Evolutionary conservation across 75 land plant species (phyloP).

Genomic region (Gnetum montanum): DNA sequence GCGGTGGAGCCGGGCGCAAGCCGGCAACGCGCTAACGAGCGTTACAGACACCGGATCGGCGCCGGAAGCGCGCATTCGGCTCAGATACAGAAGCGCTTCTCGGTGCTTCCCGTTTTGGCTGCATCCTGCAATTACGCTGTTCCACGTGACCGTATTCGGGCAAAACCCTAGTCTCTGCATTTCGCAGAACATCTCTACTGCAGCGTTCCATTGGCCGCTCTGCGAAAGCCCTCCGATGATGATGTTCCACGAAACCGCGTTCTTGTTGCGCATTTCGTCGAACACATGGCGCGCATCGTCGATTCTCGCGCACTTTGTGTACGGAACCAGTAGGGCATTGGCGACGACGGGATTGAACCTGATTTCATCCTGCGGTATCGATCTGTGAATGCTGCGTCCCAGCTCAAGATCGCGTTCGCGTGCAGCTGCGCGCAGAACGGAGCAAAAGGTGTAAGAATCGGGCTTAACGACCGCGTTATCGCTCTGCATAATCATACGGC

Average conservation of each 20-base stretch:
- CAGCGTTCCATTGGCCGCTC: constrained; percentile 15
- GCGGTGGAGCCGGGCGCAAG: neutral
- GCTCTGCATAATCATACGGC: no score
- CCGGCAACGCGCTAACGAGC: neutral
- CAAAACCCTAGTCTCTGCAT: constrained; percentile 14
- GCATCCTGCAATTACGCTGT: neutral
- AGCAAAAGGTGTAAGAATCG: no score
- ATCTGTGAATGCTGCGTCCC: no score
- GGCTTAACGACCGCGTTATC: no score
- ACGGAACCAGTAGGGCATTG: constrained; percentile 22
- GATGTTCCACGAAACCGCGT: constrained; percentile 35
- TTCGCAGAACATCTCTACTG: constrained; percentile 12
- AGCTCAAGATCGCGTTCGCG: no score
- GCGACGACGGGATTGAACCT: no score
- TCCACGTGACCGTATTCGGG: constrained; percentile 15
- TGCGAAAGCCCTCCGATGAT: constrained; percentile 23
- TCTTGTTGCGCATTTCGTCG: constrained; percentile 11
- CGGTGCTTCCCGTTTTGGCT: neutral
- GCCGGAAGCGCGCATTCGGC: neutral
- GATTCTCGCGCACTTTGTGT: constrained; percentile 25
- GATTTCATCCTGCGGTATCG: no score
- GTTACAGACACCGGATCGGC: neutral
- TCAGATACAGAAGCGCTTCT: neutral
- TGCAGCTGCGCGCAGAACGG: no score
- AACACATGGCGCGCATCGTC: constrained; percentile 22